Evolutionary conservation across 441 rosid genomes (phyloP).

Genomic region (Corymbia calophylla): DNA sequence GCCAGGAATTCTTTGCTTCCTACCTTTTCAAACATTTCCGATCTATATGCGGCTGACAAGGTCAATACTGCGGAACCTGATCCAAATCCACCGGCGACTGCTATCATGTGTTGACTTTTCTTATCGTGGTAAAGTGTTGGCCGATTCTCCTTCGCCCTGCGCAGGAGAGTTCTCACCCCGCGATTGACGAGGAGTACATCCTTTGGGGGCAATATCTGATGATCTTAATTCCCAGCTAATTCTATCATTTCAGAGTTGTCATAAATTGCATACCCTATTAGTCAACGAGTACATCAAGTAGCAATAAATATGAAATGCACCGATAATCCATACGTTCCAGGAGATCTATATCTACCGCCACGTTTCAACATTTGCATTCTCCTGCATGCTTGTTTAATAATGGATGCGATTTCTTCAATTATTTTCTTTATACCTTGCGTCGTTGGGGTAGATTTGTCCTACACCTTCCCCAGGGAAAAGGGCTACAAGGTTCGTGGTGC

Average conservation of each 20-base stretch:
- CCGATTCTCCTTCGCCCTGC: not conserved
- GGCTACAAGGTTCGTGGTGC: not conserved
- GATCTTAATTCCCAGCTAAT: not conserved
- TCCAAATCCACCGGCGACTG: not conserved
- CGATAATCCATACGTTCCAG: not conserved
- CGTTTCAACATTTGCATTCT: not conserved
- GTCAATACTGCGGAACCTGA: not conserved
- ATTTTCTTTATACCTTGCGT: not conserved
- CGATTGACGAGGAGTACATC: not conserved
- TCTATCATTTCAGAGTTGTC: not conserved
- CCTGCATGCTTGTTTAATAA: not conserved
- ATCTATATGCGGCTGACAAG: not conserved
- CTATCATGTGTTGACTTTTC: not conserved
- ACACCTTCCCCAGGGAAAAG: not conserved
- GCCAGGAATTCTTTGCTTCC: not conserved
- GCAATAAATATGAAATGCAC: not conserved
- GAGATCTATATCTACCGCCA: not conserved
- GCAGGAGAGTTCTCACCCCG: not conserved
- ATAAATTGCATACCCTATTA: not conserved
- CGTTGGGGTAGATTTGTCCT: not conserved
- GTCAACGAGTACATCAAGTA: not conserved
- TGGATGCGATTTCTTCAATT: not conserved
- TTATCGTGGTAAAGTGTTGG: not conserved
- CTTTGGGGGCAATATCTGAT: not conserved
- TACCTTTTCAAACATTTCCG: not conserved